phyloP scores from a whole-genome alignment of 108 stramenopile genomes.

The Fistulifera pelliculosa region DNA sequence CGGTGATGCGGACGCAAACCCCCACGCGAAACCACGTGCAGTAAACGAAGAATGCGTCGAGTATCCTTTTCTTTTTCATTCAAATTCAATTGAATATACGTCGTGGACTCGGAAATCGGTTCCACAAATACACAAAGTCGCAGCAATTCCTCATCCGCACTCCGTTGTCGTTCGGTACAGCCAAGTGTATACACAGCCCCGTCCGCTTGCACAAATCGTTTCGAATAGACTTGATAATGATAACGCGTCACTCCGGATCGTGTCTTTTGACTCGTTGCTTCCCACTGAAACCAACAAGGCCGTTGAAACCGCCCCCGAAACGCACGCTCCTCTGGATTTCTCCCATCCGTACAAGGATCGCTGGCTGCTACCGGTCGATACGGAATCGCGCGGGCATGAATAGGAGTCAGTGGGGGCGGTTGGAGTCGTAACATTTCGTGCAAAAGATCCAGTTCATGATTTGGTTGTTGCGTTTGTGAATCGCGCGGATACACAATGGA shows the following conservation, averaged over 20 bases:
- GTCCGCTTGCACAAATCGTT: slow-evolving; percentile 22
- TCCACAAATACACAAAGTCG: no score
- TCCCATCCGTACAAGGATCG: slow-evolving; percentile 13
- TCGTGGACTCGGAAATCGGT: no score
- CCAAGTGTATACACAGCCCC: slow-evolving; percentile 34
- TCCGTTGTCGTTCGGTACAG: slow-evolving; percentile 24
- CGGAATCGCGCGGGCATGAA: slow-evolving; percentile 40
- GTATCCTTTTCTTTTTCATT: background rate
- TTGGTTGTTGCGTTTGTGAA: background rate
- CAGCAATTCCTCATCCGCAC: slow-evolving; percentile 22
- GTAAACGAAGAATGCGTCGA: slow-evolving; percentile 15
- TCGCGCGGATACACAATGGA: no score
- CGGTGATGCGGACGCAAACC: slow-evolving; percentile 14
- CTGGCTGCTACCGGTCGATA: slow-evolving; percentile 9
- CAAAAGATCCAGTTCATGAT: slow-evolving; percentile 37
- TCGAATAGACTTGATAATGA: slow-evolving; percentile 17
- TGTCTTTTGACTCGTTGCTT: background rate
- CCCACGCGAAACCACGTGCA: slow-evolving; percentile 38
- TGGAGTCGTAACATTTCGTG: slow-evolving; percentile 32
- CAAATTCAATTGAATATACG: background rate
- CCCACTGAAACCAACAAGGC: slow-evolving; percentile 22
- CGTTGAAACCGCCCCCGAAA: slow-evolving; percentile 11
- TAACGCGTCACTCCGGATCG: background rate
- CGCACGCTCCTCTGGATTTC: slow-evolving; percentile 7
- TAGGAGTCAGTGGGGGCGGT: slow-evolving; percentile 41